phyloP scores from a whole-genome alignment of 768 basidiomycete genomes.

The Tulasnella sp. region DNA sequence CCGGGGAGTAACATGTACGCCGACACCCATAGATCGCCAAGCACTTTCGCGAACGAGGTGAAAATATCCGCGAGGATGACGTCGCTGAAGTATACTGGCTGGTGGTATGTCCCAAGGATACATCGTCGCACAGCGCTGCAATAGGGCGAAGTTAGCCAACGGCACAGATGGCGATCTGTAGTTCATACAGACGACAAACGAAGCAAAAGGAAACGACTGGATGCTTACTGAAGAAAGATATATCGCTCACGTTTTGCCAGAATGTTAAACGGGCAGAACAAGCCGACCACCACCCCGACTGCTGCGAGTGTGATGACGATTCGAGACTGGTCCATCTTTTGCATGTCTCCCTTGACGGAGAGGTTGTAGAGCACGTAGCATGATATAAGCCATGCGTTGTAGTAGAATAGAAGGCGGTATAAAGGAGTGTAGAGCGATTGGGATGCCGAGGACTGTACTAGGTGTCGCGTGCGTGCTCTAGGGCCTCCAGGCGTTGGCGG shows the following conservation, averaged over 20 bases:
- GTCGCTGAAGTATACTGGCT: slow-evolving; percentile 78
- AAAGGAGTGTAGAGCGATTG: slow-evolving; percentile 48
- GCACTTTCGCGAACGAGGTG: slow-evolving; percentile 93
- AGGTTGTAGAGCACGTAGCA: slow-evolving; percentile 65
- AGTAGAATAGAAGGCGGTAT: slow-evolving; percentile 60
- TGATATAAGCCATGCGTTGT: slow-evolving; percentile 49
- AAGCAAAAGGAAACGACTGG: neutral
- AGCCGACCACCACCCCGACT: slow-evolving; percentile 46
- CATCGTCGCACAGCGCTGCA: slow-evolving; percentile 67
- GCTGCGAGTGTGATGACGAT: slow-evolving; percentile 65
- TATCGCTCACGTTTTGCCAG: slow-evolving; percentile 64
- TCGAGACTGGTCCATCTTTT: slow-evolving; percentile 64
- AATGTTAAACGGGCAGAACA: slow-evolving; percentile 62
- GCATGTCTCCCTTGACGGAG: slow-evolving; percentile 48
- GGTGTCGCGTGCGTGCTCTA: neutral
- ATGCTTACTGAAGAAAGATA: slow-evolving; percentile 66
- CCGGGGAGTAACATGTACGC: slow-evolving; percentile 79
- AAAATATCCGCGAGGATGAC: slow-evolving; percentile 91
- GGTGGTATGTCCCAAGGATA: slow-evolving; percentile 50
- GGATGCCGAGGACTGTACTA: slow-evolving; percentile 27
- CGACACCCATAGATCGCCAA: slow-evolving; percentile 91
- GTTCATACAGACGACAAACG: neutral
- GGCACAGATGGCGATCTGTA: neutral
- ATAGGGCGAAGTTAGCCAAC: neutral
- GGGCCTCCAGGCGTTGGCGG: neutral